Conservation (phyloP, 2,329 filamentous ascomycete species). For the Claviceps sp. region DNA sequence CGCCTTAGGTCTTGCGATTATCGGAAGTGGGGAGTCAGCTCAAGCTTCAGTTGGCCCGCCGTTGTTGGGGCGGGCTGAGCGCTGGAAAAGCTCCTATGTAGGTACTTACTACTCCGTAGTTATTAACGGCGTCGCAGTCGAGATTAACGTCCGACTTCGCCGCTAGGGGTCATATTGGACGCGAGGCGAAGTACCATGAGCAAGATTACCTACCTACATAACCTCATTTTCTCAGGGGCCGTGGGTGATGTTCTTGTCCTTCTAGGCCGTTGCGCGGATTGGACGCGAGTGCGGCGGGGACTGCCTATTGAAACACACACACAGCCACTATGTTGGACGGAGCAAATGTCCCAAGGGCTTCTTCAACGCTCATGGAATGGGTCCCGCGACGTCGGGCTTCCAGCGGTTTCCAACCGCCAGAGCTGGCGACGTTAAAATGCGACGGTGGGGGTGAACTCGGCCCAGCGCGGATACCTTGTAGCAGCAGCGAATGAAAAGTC, state of each 20-base stretch:
- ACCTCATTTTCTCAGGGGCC: too few relatives aligned
- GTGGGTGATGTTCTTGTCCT: too few relatives aligned
- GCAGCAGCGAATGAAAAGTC: not conserved
- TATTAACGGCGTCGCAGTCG: not conserved
- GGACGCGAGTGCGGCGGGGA: too few relatives aligned
- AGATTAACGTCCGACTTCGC: not conserved
- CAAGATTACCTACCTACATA: too few relatives aligned
- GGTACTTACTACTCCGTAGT: not conserved
- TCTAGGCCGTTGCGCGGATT: too few relatives aligned
- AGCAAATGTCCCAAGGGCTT: not conserved
- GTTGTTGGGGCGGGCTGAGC: constrained; percentile 4
- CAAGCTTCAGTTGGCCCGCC: not conserved
- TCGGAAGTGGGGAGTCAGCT: constrained; percentile 10
- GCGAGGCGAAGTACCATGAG: too few relatives aligned
- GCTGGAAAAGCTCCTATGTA: not conserved
- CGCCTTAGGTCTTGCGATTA: constrained; percentile 19
- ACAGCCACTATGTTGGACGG: too few relatives aligned
- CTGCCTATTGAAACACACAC: too few relatives aligned
- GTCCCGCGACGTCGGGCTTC: constrained; percentile 3
- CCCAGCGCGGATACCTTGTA: not conserved
- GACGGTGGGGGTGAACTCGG: not conserved
- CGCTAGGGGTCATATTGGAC: not conserved
- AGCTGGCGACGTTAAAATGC: constrained; percentile 2
- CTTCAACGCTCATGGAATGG: not conserved
- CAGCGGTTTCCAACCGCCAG: constrained; percentile 10